Conservation (phyloP, 352 stramenopile species). For the Pythium monospermum region DNA sequence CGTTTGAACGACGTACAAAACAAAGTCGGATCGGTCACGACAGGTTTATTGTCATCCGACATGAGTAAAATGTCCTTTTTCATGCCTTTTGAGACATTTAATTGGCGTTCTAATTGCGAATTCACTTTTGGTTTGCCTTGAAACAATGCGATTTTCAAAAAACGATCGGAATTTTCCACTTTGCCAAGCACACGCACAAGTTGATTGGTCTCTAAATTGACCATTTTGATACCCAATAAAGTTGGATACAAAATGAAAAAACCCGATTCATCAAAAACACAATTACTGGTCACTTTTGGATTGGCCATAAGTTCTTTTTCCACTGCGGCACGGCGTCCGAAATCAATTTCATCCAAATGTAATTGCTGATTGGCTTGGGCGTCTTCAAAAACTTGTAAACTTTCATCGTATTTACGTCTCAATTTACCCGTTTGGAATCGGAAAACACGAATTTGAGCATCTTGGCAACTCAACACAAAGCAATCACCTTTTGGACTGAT, state of each 20-base stretch:
- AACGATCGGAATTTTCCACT: slow-evolving; percentile 94
- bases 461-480: slow-evolving; percentile 85
- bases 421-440: slow-evolving; percentile 85
- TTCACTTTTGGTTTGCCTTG: slow-evolving; percentile 94
- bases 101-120: slow-evolving; percentile 91
- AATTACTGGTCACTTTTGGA: slow-evolving; percentile 63
- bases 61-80: slow-evolving; percentile 56
- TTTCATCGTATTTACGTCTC: slow-evolving; percentile 87
- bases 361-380: slow-evolving; percentile 66
- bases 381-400: slow-evolving; percentile 85
- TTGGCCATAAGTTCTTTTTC: slow-evolving; percentile 75
- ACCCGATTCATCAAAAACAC: slow-evolving; percentile 95
- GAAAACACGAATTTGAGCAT: slow-evolving; percentile 90
- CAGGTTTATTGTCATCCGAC: slow-evolving; percentile 52
- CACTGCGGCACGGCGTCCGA: slow-evolving; percentile 78
- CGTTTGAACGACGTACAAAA: slow-evolving; percentile 88
- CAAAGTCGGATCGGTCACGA: slow-evolving; percentile 76
- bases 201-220: slow-evolving; percentile 94
- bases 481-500: slow-evolving; percentile 55
- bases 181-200: slow-evolving; percentile 91
- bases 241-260: slow-evolving; percentile 95
- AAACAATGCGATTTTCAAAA: slow-evolving; percentile 92
- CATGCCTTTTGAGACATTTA: slow-evolving; percentile 43
- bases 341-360: slow-evolving; percentile 85
- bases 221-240: slow-evolving; percentile 95